These are phyloP conservation scores for Linaria vulgaris DNA, from an alignment of 257 asterid species.

Conservation along the genomic window DNA sequence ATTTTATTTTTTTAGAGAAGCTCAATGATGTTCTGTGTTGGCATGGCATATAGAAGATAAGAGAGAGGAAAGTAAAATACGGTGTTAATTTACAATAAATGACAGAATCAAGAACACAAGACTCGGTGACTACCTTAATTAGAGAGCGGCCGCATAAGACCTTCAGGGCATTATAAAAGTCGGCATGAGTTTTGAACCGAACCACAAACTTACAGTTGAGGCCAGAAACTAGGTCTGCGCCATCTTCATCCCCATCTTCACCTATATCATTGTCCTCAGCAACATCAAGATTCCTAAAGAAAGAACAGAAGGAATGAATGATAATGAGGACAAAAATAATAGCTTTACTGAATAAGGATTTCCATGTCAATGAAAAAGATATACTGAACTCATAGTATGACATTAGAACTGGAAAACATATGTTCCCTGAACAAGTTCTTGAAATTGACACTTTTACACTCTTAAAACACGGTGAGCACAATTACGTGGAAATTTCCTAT, in stretches of 20 bases:
- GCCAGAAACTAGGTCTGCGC: slow-evolving; percentile 66
- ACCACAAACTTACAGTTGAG: slow-evolving; percentile 86
- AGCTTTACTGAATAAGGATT: slow-evolving; percentile 7
- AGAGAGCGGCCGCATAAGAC: slow-evolving; percentile 78
- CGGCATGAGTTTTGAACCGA: slow-evolving; percentile 70
- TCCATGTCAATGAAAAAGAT: background rate
- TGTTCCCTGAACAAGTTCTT: too few species aligned
- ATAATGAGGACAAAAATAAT: slow-evolving; percentile 11
- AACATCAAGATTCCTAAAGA: slow-evolving; percentile 80
- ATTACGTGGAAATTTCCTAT: background rate
- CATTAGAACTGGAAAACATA: background rate
- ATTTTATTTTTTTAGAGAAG: too few species aligned
- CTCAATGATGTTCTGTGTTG: background rate
- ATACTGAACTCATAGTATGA: background rate
- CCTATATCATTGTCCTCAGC: slow-evolving; percentile 79
- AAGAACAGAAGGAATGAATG: slow-evolving; percentile 26
- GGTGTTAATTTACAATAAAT: background rate
- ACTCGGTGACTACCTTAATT: slow-evolving; percentile 54
- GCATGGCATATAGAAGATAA: background rate
- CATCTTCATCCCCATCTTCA: slow-evolving; percentile 58
- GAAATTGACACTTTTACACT: too few species aligned
- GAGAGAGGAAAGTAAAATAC: slow-evolving; percentile 8
- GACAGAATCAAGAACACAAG: background rate
- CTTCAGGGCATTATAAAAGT: slow-evolving; percentile 75
- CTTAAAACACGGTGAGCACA: background rate